These are phyloP conservation scores for Arabis hirsuta DNA, from an alignment of 345 rosid species.

Conservation along the genomic window DNA sequence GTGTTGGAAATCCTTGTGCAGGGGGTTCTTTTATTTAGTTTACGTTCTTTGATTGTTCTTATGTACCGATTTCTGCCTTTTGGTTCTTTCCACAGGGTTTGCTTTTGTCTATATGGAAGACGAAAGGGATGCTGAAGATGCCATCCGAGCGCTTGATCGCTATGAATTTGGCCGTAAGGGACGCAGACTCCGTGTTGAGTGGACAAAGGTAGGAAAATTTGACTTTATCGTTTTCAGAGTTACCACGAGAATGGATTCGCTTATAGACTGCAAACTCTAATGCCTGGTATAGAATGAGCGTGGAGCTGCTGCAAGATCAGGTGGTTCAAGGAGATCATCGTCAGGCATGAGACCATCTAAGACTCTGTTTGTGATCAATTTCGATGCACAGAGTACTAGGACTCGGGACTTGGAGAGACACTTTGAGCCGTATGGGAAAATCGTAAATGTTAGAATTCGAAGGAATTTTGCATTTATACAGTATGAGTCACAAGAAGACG, in stretches of 20 bases:
- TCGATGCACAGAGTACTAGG: slow-evolving; percentile 81
- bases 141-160: slow-evolving; percentile 89
- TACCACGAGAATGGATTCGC: background rate
- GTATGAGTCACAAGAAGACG: slow-evolving; percentile 88
- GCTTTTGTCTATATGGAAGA: slow-evolving; percentile 97
- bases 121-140: slow-evolving; percentile 97
- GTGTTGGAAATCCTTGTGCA: slow-evolving; percentile 46
- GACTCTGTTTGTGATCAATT: slow-evolving; percentile 92
- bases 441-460: slow-evolving; percentile 84
- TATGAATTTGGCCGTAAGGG: slow-evolving; percentile 88
- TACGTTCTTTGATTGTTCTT: background rate
- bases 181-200: slow-evolving; percentile 93
- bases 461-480: slow-evolving; percentile 97
- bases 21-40: slow-evolving; percentile 45
- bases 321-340: slow-evolving; percentile 70
- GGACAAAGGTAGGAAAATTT: slow-evolving; percentile 75
- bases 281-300: slow-evolving; percentile 71
- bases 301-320: slow-evolving; percentile 58
- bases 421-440: slow-evolving; percentile 92
- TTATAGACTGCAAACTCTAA: background rate
- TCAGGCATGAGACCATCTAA: slow-evolving; percentile 74
- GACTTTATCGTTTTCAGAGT: background rate
- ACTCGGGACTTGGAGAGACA: slow-evolving; percentile 92
- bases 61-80: background rate
- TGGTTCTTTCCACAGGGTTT: slow-evolving; percentile 54